These are phyloP conservation scores for Geranomyces variabilis DNA, from an alignment of 192 early-diverging fungal genomes.

Conservation along the genomic window DNA sequence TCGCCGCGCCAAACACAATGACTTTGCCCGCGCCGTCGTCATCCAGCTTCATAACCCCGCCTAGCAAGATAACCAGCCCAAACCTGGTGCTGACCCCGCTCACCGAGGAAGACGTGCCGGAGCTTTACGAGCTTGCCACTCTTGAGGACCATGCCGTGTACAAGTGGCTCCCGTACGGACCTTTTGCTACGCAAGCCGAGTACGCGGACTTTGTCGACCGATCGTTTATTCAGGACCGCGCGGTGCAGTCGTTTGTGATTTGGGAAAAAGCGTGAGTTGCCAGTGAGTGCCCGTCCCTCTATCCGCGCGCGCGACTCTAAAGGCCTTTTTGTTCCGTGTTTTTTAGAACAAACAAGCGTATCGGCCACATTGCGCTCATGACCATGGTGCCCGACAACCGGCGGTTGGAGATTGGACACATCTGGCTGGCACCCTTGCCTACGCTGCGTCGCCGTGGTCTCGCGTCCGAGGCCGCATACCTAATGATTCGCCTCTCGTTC, in stretches of 20 bases:
- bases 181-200: neutral
- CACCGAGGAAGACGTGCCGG: conserved; percentile 13
- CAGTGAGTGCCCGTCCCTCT: too few species aligned
- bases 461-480: conserved; percentile 18
- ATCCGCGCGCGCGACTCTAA: too few species aligned
- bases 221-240: neutral
- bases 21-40: neutral
- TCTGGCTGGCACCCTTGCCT: conserved; percentile 10
- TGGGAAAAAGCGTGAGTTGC: neutral
- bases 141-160: neutral
- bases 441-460: neutral
- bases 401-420: conserved; percentile 15
- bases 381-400: conserved; percentile 20
- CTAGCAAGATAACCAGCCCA: neutral
- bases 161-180: conserved; percentile 12
- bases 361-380: conserved; percentile 17
- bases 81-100: conserved; percentile 19
- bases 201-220: neutral
- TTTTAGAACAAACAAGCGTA: conserved; percentile 4
- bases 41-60: too few species aligned
- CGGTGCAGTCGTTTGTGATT: conserved; percentile 10
- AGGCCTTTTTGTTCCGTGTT: too few species aligned
- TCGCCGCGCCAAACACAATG: neutral
- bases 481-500: conserved; percentile 11
- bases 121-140: conserved; percentile 17